Conservation (phyloP, 2,329 filamentous ascomycete species). For the Epichloe typhina region DNA sequence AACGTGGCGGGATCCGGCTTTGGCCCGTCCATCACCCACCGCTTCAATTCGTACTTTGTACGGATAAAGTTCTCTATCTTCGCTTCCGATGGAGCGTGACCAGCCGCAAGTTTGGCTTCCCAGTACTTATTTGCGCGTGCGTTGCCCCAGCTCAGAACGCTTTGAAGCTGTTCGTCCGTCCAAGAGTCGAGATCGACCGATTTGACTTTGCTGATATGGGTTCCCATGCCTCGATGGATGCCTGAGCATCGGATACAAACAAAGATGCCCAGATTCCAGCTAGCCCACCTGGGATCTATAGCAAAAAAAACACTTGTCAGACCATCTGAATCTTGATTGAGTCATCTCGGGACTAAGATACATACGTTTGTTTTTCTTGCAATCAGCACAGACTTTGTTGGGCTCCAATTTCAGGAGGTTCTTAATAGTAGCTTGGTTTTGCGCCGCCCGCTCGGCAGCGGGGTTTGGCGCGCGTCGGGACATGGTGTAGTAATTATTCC, state of each 20-base stretch:
- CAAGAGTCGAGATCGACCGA: constrained; percentile 95
- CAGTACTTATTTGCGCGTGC: constrained; percentile 96
- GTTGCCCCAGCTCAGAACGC: constrained; percentile 91
- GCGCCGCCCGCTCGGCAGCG: constrained; percentile 74
- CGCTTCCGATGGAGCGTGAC: constrained; percentile 85
- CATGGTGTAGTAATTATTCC: constrained; percentile 36
- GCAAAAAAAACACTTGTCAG: constrained; percentile 2
- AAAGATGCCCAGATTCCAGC: constrained; percentile 96
- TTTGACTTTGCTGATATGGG: constrained; percentile 95
- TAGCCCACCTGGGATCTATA: constrained; percentile 92
- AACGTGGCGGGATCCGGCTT: constrained; percentile 87
- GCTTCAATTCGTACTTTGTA: constrained; percentile 96
- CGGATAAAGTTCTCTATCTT: constrained; percentile 99
- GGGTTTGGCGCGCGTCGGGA: constrained; percentile 67
- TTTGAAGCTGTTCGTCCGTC: constrained; percentile 96
- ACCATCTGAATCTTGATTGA: background rate
- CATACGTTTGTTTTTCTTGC: constrained; percentile 96
- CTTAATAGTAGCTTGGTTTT: constrained; percentile 91
- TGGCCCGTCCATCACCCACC: constrained; percentile 97
- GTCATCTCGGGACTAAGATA: constrained; percentile 7
- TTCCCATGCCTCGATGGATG: constrained; percentile 97
- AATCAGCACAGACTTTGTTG: constrained; percentile 96
- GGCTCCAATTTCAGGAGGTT: constrained; percentile 83
- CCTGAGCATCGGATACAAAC: constrained; percentile 97
- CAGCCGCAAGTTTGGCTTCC: constrained; percentile 85